Evolutionary conservation across 768 basidiomycete genomes (phyloP), one percentile per base, ranked within the genome.

Genomic region (Boletus pseudopeckii): DNA sequence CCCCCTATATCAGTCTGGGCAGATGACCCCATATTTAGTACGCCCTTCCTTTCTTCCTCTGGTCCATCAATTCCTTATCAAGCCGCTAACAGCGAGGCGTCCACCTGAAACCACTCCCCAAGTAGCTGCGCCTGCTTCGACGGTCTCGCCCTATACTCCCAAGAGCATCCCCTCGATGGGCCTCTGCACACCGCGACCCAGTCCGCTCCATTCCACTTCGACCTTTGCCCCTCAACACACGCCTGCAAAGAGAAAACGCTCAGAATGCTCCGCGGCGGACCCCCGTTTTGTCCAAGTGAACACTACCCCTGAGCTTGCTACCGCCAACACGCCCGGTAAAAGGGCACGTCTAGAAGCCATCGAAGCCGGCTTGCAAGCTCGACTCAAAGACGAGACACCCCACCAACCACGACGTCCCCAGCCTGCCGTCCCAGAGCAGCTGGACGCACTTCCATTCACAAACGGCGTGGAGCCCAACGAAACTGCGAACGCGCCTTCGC

Each of bases 1-100:
- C 45, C 48, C 37, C 49, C 30, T 46, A 17, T 48, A 40, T 36
- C 53, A 75, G 74, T 57, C 22, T 75, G 74, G 74, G 61, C 43
- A 26, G 65, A 73, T 18, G 64, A 72, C 38, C 57, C 57, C 20
- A 55, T 58, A 17, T 56, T 59, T 45, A 13, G 62, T 58, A 47
- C 14, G 44, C n/a, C 15, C 11, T 13, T 42, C 33, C 11, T 39
- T 38, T 46, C 24, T 5, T 20, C 15, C 9, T 28, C 3, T 18
- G 13, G 20, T 20, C 2, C 28, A 10, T 34, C 10, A 15, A 9
- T 1, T 24, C n/a, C 53, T 53, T 13, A 58, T 32, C 28, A 24
- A 17, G 9, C 24, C 17, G 24, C 24, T 26, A 32, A 22, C 18
- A 64, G 62, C 30, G n/a, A 18, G 1, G 5, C 22, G 0, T 39